A percentile compares a stretch with the other conserved stretches of the same genome.
Evolutionary conservation across 2,329 filamentous ascomycete genomes (phyloP).

Genomic region (Colletotrichum salicis): DNA sequence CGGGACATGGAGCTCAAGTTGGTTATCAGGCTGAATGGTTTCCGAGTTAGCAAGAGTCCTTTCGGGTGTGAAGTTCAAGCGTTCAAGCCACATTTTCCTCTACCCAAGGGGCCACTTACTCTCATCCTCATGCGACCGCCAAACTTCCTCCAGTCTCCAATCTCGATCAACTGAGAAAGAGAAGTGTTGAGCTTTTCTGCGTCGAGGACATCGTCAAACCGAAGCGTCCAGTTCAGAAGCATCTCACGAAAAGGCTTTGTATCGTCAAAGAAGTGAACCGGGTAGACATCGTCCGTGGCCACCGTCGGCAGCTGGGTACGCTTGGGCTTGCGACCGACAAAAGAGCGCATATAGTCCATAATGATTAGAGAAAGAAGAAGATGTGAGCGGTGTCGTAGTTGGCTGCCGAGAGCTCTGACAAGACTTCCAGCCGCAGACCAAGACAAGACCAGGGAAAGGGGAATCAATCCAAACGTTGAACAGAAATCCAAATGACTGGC

Average conservation of each 20-base stretch:
- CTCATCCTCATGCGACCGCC: conserved; percentile 55
- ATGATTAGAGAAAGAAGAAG: not conserved
- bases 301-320: conserved; percentile 23
- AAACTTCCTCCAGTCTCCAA: conserved; percentile 57
- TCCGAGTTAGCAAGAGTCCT: not conserved
- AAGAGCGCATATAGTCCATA: conserved; percentile 19
- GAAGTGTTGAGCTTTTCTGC: conserved; percentile 48
- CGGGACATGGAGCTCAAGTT: conserved; percentile 48
- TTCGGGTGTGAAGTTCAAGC: too few relatives aligned
- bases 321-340: conserved; percentile 19
- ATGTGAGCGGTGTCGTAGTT: not conserved
- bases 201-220: conserved; percentile 60
- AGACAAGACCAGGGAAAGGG: not conserved
- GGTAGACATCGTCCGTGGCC: conserved; percentile 42
- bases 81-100: too few relatives aligned
- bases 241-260: conserved; percentile 39
- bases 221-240: conserved; percentile 47
- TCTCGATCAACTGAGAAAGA: conserved; percentile 51
- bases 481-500: conserved; percentile 8
- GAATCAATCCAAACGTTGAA: conserved; percentile 29
- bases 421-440: conserved; percentile 18
- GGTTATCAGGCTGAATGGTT: conserved; percentile 33
- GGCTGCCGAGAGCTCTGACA: conserved; percentile 21
- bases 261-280: conserved; percentile 47
- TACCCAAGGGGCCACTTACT: conserved; percentile 38